These are phyloP conservation scores for Claviceps paspali DNA, from an alignment of 2,329 filamentous ascomycete species.

Conservation along the genomic window DNA sequence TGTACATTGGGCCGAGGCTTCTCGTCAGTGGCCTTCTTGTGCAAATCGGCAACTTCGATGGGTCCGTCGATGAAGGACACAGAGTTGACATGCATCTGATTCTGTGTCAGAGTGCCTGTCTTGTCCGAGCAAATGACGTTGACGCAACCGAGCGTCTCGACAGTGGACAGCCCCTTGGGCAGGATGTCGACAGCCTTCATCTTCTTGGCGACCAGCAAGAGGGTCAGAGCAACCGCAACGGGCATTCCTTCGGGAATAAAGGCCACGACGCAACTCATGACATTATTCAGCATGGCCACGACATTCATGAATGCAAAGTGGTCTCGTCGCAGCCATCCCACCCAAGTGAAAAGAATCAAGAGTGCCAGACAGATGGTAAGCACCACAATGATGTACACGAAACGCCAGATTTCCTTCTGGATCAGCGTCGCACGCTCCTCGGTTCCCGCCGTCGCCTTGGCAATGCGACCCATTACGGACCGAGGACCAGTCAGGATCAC, in stretches of 20 bases:
- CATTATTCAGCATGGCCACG: slow-evolving; percentile 28
- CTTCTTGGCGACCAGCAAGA: slow-evolving; percentile 26
- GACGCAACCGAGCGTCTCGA: slow-evolving; percentile 27
- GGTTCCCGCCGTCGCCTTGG: slow-evolving; percentile 19
- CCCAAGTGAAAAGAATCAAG: slow-evolving; percentile 30
- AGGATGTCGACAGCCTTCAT: slow-evolving; percentile 29
- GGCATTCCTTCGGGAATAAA: slow-evolving; percentile 27
- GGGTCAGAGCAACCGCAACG: slow-evolving; percentile 22
- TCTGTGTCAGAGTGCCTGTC: slow-evolving; percentile 27
- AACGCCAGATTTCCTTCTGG: slow-evolving; percentile 27
- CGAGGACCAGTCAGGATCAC: slow-evolving; percentile 24
- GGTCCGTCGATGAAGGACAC: slow-evolving; percentile 21
- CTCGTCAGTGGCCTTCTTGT: slow-evolving; percentile 8
- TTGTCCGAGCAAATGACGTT: slow-evolving; percentile 29
- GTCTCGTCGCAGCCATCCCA: slow-evolving; percentile 23
- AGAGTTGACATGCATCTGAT: slow-evolving; percentile 27
- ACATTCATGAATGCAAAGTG: slow-evolving; percentile 25
- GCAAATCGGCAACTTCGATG: slow-evolving; percentile 13
- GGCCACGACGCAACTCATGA: slow-evolving; percentile 27
- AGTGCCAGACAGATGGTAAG: slow-evolving; percentile 23
- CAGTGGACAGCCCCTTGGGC: slow-evolving; percentile 25
- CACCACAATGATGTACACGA: slow-evolving; percentile 26
- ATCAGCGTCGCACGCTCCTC: slow-evolving; percentile 25
- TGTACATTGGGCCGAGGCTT: slow-evolving; percentile 6
- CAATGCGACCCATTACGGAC: slow-evolving; percentile 27